Evolutionary conservation across 495 filamentous ascomycete species (phyloP).

Genomic region (Collariella sp.): DNA sequence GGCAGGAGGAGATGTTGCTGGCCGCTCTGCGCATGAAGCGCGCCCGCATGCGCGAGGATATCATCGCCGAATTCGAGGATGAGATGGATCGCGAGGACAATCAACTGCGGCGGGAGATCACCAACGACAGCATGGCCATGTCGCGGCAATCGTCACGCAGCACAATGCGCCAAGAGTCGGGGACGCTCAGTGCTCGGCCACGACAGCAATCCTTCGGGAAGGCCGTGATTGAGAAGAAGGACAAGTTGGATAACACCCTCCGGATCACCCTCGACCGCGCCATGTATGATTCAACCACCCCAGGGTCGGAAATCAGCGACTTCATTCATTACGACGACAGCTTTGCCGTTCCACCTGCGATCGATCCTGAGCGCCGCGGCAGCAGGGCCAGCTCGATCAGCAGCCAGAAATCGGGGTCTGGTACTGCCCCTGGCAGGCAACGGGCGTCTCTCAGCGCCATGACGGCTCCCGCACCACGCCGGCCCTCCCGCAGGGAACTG

Average conservation of each 20-base stretch:
- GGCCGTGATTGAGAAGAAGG: slow-evolving; percentile 1
- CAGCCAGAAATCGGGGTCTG: slow-evolving; percentile 7
- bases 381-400: slow-evolving; percentile 13
- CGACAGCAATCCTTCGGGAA: slow-evolving; percentile 8
- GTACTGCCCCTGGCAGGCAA: too few species aligned
- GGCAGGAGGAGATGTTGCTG: slow-evolving; percentile 75
- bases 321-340: slow-evolving; percentile 31
- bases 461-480: background rate
- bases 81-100: slow-evolving; percentile 18
- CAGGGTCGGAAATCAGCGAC: background rate
- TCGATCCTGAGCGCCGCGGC: background rate
- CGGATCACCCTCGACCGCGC: slow-evolving; percentile 22
- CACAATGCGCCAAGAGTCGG: slow-evolving; percentile 20
- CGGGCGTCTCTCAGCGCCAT: slow-evolving; percentile 3
- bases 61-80: slow-evolving; percentile 50
- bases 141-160: slow-evolving; percentile 26
- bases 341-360: slow-evolving; percentile 16
- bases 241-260: background rate
- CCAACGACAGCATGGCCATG: slow-evolving; percentile 21
- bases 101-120: slow-evolving; percentile 12
- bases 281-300: slow-evolving; percentile 13
- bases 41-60: slow-evolving; percentile 64
- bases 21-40: slow-evolving; percentile 73
- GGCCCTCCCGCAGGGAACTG: slow-evolving; percentile 5
- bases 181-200: slow-evolving; percentile 17